Percentiles rank a stretch among this genome's conserved stretches.
phyloP scores from a whole-genome alignment of 345 rosid genomes.

The Dipteronia dyeriana region DNA sequence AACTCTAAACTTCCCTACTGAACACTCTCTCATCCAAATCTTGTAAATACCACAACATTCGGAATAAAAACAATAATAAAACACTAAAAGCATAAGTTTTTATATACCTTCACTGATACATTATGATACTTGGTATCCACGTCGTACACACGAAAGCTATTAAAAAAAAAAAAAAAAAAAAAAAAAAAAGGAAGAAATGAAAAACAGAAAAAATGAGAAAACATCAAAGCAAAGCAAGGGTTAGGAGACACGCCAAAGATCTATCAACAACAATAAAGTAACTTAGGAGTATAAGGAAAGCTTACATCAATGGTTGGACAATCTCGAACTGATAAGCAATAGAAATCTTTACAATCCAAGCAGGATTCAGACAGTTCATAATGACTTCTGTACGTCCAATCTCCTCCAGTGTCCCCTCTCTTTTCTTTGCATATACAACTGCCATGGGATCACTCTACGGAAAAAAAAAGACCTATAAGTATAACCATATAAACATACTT shows the following conservation, averaged over 20 bases:
- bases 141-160: constrained; percentile 72
- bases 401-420: constrained; percentile 70
- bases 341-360: constrained; percentile 71
- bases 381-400: constrained; percentile 89
- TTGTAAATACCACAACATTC: not conserved
- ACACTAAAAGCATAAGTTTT: constrained; percentile 6
- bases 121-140: constrained; percentile 73
- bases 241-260: not conserved
- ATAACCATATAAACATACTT: too few species aligned
- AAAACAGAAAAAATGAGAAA: constrained; percentile 11
- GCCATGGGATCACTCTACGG: constrained; percentile 88
- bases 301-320: constrained; percentile 74
- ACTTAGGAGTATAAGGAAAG: constrained; percentile 7
- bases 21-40: not conserved
- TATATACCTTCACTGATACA: constrained; percentile 64
- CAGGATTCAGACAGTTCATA: constrained; percentile 65
- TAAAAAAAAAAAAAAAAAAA: constrained; percentile 21
- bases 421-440: constrained; percentile 58
- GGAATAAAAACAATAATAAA: constrained; percentile 11
- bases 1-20: not conserved
- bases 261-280: not conserved
- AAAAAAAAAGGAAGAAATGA: constrained; percentile 7
- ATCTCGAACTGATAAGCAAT: constrained; percentile 79
- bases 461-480: constrained; percentile 11
- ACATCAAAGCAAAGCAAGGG: constrained; percentile 2